These are phyloP conservation scores for Xylaria palmicola DNA, from an alignment of 495 filamentous ascomycete species.

Conservation along the genomic window DNA sequence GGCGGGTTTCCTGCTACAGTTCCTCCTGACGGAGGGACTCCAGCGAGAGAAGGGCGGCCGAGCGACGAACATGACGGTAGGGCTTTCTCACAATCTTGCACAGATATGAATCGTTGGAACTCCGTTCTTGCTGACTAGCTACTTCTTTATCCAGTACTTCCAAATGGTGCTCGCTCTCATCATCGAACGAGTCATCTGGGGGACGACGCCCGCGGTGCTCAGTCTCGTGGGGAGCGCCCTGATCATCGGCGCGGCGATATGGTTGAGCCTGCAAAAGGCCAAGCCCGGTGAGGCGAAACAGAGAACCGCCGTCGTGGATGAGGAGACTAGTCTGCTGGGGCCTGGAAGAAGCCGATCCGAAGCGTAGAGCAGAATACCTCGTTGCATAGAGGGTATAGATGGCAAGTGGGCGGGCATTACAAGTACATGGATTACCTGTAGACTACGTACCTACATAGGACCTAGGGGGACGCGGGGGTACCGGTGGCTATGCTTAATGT, in stretches of 20 bases:
- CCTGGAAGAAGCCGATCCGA: neutral
- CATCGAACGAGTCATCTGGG: slow-evolving; percentile 73
- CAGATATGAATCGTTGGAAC: too few species aligned
- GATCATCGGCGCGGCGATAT: slow-evolving; percentile 71
- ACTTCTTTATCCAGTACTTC: slow-evolving; percentile 48
- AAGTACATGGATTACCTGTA: neutral
- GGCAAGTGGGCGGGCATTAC: neutral
- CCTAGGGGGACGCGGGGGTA: neutral
- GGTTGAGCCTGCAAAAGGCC: slow-evolving; percentile 59
- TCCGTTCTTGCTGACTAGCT: slow-evolving; percentile 5
- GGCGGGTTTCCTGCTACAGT: slow-evolving; percentile 76
- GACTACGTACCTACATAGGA: neutral
- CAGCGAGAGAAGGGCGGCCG: slow-evolving; percentile 62
- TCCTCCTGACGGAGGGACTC: slow-evolving; percentile 72
- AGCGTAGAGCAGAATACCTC: neutral
- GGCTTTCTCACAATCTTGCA: too few species aligned
- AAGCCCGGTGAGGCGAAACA: slow-evolving; percentile 15
- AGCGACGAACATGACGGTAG: slow-evolving; percentile 72
- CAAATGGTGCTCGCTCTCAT: slow-evolving; percentile 79
- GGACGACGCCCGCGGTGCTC: slow-evolving; percentile 60
- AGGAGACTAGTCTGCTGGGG: slow-evolving; percentile 36
- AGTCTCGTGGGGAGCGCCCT: slow-evolving; percentile 66
- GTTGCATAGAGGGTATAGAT: neutral
- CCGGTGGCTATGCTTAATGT: neutral
- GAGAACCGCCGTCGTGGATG: slow-evolving; percentile 21